Evolutionary conservation across 2,329 filamentous ascomycete species (phyloP).

Genomic region (Fusarium brevicatenulatum): DNA sequence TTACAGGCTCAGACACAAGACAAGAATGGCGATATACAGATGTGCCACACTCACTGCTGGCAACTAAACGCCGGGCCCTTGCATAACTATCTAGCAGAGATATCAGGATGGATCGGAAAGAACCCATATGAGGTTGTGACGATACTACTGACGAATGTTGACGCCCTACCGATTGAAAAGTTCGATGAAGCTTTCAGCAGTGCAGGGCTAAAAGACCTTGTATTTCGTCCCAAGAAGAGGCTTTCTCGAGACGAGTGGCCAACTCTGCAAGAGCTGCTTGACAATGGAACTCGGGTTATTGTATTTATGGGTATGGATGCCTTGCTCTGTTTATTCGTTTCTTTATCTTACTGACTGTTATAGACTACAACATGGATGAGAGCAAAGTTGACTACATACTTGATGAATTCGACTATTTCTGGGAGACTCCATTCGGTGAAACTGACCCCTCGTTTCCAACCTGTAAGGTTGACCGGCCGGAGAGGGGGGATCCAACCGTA

Average conservation of each 20-base stretch:
- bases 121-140: slow-evolving; percentile 71
- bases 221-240: slow-evolving; percentile 60
- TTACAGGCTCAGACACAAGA: slow-evolving; percentile 72
- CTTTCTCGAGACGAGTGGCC: slow-evolving; percentile 69
- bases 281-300: slow-evolving; percentile 69
- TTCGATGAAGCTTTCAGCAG: slow-evolving; percentile 65
- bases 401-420: slow-evolving; percentile 72
- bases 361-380: slow-evolving; percentile 68
- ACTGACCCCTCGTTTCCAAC: slow-evolving; percentile 67
- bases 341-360: slow-evolving; percentile 20
- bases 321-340: background rate
- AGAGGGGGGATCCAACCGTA: slow-evolving; percentile 37
- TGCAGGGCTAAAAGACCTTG: slow-evolving; percentile 66
- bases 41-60: slow-evolving; percentile 73
- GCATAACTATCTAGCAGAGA: slow-evolving; percentile 61
- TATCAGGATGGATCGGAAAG: slow-evolving; percentile 69
- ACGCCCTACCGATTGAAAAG: slow-evolving; percentile 64
- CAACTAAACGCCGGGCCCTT: slow-evolving; percentile 69
- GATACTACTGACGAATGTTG: slow-evolving; percentile 70
- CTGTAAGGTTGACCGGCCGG: slow-evolving; percentile 73
- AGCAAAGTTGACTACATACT: slow-evolving; percentile 69
- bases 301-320: slow-evolving; percentile 71
- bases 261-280: slow-evolving; percentile 74
- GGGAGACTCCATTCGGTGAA: slow-evolving; percentile 78
- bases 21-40: slow-evolving; percentile 60